Evolutionary conservation across 2,329 filamentous ascomycete species (phyloP), one percentile per base, ranked within the genome.

Genomic region (Aureobasidium mangrovei): DNA sequence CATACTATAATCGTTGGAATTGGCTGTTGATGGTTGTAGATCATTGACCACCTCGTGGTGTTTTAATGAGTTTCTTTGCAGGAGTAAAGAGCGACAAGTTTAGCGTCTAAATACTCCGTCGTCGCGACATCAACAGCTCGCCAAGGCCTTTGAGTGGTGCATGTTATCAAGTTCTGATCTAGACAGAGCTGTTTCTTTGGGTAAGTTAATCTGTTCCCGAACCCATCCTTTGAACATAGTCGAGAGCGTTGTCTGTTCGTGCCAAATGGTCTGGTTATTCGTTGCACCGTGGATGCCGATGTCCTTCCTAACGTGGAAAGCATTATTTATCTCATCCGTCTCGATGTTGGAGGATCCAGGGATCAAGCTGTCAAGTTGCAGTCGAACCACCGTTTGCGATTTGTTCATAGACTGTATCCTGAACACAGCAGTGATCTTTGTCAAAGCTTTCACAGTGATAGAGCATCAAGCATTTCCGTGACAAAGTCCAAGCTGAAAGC

Each of bases 351-450:
- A 32, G 2, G 7, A 40, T 7, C 74, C 75, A 63, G 36, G 28
- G 10, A 31, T 27, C 33, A 24, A 46, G 7, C 12, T 26, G 3
- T 18, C 12, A n/a, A 36, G 9, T 8, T 39, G 18, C 6, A 54
- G 48, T 36, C 55, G 53, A 4, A 36, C 65, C 5, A 53, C 32
- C 4, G 2, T 95, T 60, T 88, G 86, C 64, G 82, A 88, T 36
- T 95, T 62, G 80, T 94, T 59, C 88, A 93, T 67, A 85, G 86
- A 8, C 78, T 96, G 10, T 95, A 91, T 64, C 91, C 91, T 0
- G 84, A 88, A 62, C 83, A 85, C 1, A 75, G 77, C 35, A 88
- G 84, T 1, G 75, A 70, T 35, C 60, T 41, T 7, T 35, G n/a
- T 9, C 28, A 31, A 4, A 36, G 41, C 27, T 29, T 45, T 5